phyloP scores from a whole-genome alignment of 2,329 filamentous ascomycete species.

The Ceratocystis harringtonii region DNA sequence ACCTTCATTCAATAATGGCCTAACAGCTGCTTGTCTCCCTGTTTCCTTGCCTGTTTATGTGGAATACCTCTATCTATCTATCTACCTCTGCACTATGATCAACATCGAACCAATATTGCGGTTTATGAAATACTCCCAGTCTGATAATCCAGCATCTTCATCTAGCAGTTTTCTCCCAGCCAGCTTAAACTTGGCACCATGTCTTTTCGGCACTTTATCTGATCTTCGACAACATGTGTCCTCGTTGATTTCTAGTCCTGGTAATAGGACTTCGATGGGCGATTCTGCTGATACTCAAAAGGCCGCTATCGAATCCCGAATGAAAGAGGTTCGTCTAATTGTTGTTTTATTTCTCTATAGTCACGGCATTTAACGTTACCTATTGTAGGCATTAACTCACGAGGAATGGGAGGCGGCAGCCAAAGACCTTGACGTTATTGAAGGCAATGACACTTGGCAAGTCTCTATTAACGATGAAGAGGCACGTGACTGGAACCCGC shows the following conservation, averaged over 20 bases:
- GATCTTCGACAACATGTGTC: not conserved
- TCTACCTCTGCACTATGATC: not conserved
- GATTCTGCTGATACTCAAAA: not conserved
- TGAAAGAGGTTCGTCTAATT: constrained; percentile 9
- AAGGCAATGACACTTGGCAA: constrained; percentile 76
- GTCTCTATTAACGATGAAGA: constrained; percentile 24
- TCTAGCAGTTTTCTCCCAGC: not conserved
- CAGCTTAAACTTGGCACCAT: not conserved
- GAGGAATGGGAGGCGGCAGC: constrained; percentile 64
- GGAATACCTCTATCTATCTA: not conserved
- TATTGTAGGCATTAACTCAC: constrained; percentile 46
- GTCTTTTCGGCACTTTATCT: not conserved
- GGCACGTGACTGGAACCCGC: constrained; percentile 52
- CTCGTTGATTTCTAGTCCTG: not conserved
- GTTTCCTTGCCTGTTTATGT: not conserved
- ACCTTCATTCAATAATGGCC: not conserved
- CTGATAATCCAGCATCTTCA: not conserved
- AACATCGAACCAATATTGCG: not conserved
- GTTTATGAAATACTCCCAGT: not conserved
- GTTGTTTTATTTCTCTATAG: too few species aligned
- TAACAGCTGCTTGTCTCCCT: not conserved
- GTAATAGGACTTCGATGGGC: too few species aligned
- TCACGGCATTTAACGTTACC: not conserved
- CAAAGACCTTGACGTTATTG: constrained; percentile 59
- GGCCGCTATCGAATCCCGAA: not conserved